Evolutionary conservation across 2,329 filamentous ascomycete genomes (phyloP).

Genomic region (Penicillium sp.): DNA sequence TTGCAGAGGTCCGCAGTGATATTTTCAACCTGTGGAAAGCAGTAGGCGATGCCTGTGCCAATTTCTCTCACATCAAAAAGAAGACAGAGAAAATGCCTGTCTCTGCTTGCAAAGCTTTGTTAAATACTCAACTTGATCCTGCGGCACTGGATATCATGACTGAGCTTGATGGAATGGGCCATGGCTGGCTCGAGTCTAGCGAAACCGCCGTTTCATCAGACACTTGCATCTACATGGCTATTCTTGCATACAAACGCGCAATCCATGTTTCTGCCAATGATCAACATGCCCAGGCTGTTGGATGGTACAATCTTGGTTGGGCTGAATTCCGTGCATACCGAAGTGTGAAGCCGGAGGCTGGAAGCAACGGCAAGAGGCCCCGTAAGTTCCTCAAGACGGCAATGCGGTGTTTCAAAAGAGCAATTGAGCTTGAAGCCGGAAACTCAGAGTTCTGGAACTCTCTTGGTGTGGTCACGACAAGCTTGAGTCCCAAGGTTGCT

Average conservation of each 20-base stretch:
- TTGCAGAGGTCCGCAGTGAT: conserved; percentile 61
- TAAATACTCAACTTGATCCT: conserved; percentile 52
- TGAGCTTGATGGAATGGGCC: conserved; percentile 67
- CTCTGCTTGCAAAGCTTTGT: conserved; percentile 55
- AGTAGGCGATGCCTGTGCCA: conserved; percentile 80
- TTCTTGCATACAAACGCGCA: conserved; percentile 85
- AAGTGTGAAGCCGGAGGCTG: conserved; percentile 54
- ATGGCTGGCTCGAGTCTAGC: conserved; percentile 36
- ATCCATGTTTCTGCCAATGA: conserved; percentile 73
- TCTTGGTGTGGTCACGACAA: conserved; percentile 84
- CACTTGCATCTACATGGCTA: conserved; percentile 67
- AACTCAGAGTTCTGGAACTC: conserved; percentile 98
- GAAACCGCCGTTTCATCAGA: conserved; percentile 42
- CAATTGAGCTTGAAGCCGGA: conserved; percentile 91
- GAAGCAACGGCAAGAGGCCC: conserved; percentile 50
- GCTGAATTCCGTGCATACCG: conserved; percentile 80
- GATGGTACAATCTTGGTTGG: conserved; percentile 96
- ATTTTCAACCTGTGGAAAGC: conserved; percentile 97
- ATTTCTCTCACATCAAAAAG: conserved; percentile 78
- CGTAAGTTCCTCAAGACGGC: conserved; percentile 74
- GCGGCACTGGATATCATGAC: conserved; percentile 63
- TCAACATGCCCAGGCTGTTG: conserved; percentile 85
- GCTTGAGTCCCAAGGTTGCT: conserved; percentile 79
- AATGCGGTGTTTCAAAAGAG: conserved; percentile 87
- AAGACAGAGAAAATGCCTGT: conserved; percentile 64